Percentiles rank a stretch among this genome's conserved stretches.
Conservation (phyloP, 306 rosid genomes). For the apple (Malus domestica) region DNA sequence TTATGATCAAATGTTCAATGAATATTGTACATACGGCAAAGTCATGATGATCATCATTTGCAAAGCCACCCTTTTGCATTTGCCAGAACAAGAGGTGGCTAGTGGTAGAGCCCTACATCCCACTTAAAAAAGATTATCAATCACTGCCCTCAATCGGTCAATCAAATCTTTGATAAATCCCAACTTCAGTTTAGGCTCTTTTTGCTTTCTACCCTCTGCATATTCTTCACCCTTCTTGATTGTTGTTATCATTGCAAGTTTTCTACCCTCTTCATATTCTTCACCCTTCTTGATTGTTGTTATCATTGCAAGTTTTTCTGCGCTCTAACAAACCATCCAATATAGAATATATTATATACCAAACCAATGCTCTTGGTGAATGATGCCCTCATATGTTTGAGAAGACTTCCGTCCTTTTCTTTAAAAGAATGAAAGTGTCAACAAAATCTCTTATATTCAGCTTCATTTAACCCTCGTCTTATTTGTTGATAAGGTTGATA, state of each 20-base stretch:
- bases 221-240: background rate
- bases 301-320: conserved; percentile 18
- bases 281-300: background rate
- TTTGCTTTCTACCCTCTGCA: background rate
- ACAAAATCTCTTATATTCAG: background rate
- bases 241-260: conserved; percentile 15
- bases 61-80: conserved; percentile 10
- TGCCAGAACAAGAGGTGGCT: background rate
- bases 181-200: conserved; percentile 20
- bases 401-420: background rate
- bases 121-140: conserved; percentile 30
- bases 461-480: background rate
- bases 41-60: conserved; percentile 23
- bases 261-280: background rate
- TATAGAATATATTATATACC: too few species aligned
- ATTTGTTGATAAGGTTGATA: background rate
- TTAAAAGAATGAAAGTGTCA: background rate
- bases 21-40: background rate
- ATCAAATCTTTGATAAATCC: conserved; percentile 11
- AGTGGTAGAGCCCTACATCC: conserved; percentile 31
- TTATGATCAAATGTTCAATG: conserved; percentile 22
- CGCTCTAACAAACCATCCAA: background rate
- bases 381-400: background rate
- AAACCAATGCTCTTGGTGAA: background rate
- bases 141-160: conserved; percentile 18